Conservation (phyloP, 202 grass and related monocot genomes). For the Bolboschoenoplectus hybrid region DNA sequence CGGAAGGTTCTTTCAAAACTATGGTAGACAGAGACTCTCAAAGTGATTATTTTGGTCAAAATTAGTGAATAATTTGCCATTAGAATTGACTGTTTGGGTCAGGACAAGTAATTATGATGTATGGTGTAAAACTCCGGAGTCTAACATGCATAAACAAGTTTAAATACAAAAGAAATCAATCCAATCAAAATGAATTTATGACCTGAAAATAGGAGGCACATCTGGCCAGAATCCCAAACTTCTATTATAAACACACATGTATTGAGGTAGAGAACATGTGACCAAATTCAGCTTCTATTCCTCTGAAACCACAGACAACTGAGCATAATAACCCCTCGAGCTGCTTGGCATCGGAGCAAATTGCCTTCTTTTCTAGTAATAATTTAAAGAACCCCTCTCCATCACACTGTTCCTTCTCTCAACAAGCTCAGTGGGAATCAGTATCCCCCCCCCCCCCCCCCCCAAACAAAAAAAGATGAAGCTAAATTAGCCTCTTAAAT, state of each 20-base stretch:
- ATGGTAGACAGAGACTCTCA: not conserved
- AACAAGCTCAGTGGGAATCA: constrained; percentile 20
- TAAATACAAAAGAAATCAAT: not conserved
- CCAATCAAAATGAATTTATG: not conserved
- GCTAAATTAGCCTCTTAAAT: not conserved
- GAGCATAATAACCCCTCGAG: too few relatives aligned
- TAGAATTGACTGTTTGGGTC: not conserved
- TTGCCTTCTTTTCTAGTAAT: too few relatives aligned
- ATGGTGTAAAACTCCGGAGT: not conserved
- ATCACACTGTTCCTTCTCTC: constrained; percentile 42
- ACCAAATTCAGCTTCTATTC: constrained; percentile 56
- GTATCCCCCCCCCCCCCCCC: not conserved
- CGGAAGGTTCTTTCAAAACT: not conserved
- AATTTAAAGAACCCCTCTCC: not conserved
- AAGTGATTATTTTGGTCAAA: not conserved
- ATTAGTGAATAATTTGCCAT: not conserved
- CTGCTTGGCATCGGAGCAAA: too few relatives aligned
- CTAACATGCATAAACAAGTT: not conserved
- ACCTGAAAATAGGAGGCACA: constrained; percentile 48
- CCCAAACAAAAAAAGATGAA: not conserved
- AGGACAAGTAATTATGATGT: not conserved
- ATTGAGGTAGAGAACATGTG: constrained; percentile 50
- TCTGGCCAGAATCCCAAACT: constrained; percentile 52
- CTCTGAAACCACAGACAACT: constrained; percentile 40
- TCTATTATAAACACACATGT: constrained; percentile 39